phyloP scores from a whole-genome alignment of 768 basidiomycete genomes.

The Boletus patriciae region DNA sequence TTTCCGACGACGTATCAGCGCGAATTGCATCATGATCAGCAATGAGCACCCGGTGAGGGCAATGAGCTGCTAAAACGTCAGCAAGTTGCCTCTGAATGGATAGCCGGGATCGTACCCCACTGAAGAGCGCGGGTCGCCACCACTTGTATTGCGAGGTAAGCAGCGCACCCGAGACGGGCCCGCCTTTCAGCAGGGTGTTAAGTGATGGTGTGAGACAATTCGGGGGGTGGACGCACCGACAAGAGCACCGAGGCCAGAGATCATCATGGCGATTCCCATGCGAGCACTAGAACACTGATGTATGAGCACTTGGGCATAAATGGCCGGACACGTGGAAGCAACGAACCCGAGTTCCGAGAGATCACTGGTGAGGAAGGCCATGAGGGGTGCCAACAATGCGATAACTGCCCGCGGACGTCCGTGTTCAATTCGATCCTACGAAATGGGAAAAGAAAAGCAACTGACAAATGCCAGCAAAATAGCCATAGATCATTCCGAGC shows the following conservation, averaged over 20 bases:
- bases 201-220: not conserved
- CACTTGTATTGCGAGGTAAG: slow-evolving; percentile 52
- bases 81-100: not conserved
- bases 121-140: slow-evolving; percentile 55
- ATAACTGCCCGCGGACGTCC: slow-evolving; percentile 31
- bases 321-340: not conserved
- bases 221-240: slow-evolving; percentile 15
- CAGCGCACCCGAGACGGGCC: slow-evolving; percentile 59
- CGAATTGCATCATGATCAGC: slow-evolving; percentile 8
- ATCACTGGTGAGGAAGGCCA: slow-evolving; percentile 43
- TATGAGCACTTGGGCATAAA: not conserved
- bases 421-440: not conserved
- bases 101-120: slow-evolving; percentile 36
- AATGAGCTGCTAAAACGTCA: slow-evolving; percentile 10
- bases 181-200: slow-evolving; percentile 33
- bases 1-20: slow-evolving; percentile 2
- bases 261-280: slow-evolving; percentile 20
- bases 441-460: not conserved
- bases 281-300: slow-evolving; percentile 19
- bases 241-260: slow-evolving; percentile 21
- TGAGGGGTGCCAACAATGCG: slow-evolving; percentile 40
- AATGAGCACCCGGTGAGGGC: slow-evolving; percentile 3
- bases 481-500: slow-evolving; percentile 46
- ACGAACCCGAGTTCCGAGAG: slow-evolving; percentile 52
- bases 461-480: slow-evolving; percentile 46